Evolutionary conservation across 2,329 filamentous ascomycete species (phyloP), one percentile per base, ranked within the genome.

Genomic region (Zymoseptoria passerinii): DNA sequence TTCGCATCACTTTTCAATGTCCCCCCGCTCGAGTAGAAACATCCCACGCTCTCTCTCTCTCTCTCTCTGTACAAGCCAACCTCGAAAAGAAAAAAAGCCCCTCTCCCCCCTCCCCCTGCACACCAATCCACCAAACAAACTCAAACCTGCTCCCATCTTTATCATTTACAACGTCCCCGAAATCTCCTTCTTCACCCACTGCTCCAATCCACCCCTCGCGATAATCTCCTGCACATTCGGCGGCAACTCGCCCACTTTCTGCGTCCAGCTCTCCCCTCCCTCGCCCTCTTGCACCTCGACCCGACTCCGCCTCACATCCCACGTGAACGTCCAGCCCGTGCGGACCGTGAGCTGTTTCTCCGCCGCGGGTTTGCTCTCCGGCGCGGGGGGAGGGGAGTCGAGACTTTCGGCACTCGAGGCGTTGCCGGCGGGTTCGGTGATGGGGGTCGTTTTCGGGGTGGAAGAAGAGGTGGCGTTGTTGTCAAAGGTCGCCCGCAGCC

Each of bases 211-310:
- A 2, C 89, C 89, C 53, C 80, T 74, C 0, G 88, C 87, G 67
- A 92, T 89, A 58, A 92, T 91, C 68, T 89, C 72, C 72, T 96
- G 91, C 57, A 96, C 88, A 69, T 92, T 95, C 0, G 88, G 84
- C 13, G 90, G 88, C 62, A 95, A 71, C 77, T 94, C 88, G 7
- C 89, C 89, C 0, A 95, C 90, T 75, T 87, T 89, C 70, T 94
- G 83, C 54, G 79, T 86, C 90, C 90, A 96, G 44, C 75, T 82
- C 57, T 79, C 71, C 1, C 88, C 88, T 51, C 79, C 79, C 56
- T 83, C 75, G 1, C 86, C 85, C 75, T 95, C 89, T 19, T 82
- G 82, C 1, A 95, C 80, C 0, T 80, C 80, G 5, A 95, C 85
- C 66, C 81, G 83, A 72, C 84, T 89, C 58, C 86, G 78, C 58